These are phyloP conservation scores for Cafeteria roenbergensis DNA, from an alignment of 108 stramenopile species.

Conservation along the genomic window DNA sequence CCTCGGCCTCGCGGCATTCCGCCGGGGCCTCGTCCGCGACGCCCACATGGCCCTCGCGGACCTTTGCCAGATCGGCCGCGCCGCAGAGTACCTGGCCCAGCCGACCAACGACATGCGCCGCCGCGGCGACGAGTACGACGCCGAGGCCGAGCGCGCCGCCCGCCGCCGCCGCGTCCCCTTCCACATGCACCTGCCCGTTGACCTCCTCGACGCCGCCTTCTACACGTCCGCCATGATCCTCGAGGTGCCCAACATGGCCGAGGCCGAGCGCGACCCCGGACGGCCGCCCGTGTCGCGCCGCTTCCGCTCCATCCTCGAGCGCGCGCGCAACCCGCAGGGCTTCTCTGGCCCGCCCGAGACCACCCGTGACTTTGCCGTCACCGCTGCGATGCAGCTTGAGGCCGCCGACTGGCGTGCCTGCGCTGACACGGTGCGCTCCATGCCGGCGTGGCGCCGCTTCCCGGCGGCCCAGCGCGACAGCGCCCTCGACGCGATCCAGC, in stretches of 20 bases:
- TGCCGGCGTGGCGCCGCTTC: constrained; percentile 84
- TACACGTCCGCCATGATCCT: constrained; percentile 90
- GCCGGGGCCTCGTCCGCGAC: constrained; percentile 72
- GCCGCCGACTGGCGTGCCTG: constrained; percentile 86
- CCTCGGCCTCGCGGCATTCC: constrained; percentile 92
- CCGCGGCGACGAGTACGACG: constrained; percentile 67
- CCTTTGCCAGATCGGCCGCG: constrained; percentile 62
- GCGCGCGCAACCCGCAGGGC: constrained; percentile 76
- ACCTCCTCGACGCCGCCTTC: constrained; percentile 85
- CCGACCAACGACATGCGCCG: constrained; percentile 66
- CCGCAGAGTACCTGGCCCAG: constrained; percentile 87
- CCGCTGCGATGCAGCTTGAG: constrained; percentile 66
- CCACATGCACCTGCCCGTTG: constrained; percentile 87
- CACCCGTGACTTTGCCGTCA: constrained; percentile 85
- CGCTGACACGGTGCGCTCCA: constrained; percentile 50
- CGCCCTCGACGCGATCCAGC: constrained; percentile 62
- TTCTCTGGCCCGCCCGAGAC: constrained; percentile 97
- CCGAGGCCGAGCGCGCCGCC: constrained; percentile 69
- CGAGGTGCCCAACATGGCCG: constrained; percentile 92
- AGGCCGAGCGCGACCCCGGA: constrained; percentile 23
- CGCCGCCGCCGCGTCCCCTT: constrained; percentile 84
- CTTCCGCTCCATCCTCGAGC: constrained; percentile 80
- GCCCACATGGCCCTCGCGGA: constrained; percentile 85
- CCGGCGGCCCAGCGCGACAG: constrained; percentile 58
- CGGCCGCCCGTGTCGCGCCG: constrained; percentile 58